Evolutionary conservation across 805 yeast genomes (phyloP).

Genomic region (Saccharomycopsis sp.): DNA sequence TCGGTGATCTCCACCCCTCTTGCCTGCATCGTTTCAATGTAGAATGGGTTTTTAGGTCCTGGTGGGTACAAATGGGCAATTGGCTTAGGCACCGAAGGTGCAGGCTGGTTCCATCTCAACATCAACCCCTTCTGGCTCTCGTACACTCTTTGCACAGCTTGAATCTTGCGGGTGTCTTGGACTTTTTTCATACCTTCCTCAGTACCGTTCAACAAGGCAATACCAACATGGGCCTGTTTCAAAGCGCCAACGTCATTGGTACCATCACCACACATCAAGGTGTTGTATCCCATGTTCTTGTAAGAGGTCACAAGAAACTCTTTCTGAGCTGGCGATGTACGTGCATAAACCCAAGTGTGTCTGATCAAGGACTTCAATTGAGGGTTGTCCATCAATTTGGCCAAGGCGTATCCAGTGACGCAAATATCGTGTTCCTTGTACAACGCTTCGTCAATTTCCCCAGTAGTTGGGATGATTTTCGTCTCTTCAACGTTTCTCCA

Average conservation of each 20-base stretch:
- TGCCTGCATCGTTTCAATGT: constrained; percentile 74
- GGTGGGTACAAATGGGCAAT: constrained; percentile 97
- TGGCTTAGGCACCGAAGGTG: constrained; percentile 72
- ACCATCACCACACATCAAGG: constrained; percentile 99
- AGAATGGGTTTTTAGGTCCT: constrained; percentile 84
- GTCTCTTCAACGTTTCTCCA: constrained; percentile 85
- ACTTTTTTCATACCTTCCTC: constrained; percentile 87
- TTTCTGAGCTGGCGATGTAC: constrained; percentile 94
- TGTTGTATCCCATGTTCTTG: constrained; percentile 82
- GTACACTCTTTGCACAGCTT: constrained; percentile 56
- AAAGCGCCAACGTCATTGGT: constrained; percentile 99
- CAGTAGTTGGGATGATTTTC: constrained; percentile 54
- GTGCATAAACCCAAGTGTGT: constrained; percentile 94
- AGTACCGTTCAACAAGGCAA: constrained; percentile 95
- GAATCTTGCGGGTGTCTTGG: constrained; percentile 68
- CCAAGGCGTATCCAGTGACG: constrained; percentile 85
- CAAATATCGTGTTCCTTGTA: constrained; percentile 75
- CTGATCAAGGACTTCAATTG: constrained; percentile 68
- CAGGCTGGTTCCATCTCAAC: constrained; percentile 72
- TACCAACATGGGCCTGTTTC: constrained; percentile 97
- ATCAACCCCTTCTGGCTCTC: constrained; percentile 76
- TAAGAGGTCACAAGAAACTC: constrained; percentile 79
- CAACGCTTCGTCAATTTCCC: constrained; percentile 40
- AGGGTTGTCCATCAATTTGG: constrained; percentile 51
- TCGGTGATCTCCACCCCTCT: constrained; percentile 75